Conservation (phyloP, 2,329 filamentous ascomycete genomes). For the Ceratocystis papillata region DNA sequence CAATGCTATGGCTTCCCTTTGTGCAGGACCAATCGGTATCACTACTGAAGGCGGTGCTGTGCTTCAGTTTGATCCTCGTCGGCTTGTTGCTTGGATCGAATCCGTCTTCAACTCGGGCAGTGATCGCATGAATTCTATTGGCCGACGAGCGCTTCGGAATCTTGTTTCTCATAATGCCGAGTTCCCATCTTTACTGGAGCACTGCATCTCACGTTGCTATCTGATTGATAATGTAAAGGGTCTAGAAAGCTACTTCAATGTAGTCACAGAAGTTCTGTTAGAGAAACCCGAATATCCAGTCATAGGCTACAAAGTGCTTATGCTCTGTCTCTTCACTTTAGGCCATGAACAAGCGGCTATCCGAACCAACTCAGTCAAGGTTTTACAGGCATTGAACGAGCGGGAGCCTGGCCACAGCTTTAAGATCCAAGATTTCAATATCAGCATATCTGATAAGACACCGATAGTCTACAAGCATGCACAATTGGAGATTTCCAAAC, state of each 20-base stretch:
- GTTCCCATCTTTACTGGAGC: constrained; percentile 71
- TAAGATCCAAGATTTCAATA: constrained; percentile 92
- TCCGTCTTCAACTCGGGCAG: constrained; percentile 87
- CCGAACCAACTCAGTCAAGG: constrained; percentile 71
- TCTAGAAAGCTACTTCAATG: constrained; percentile 88
- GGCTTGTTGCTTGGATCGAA: constrained; percentile 92
- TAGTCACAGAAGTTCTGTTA: constrained; percentile 76
- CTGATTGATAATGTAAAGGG: constrained; percentile 68
- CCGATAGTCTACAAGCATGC: constrained; percentile 96
- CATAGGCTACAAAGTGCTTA: constrained; percentile 83
- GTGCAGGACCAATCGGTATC: constrained; percentile 73
- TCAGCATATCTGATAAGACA: constrained; percentile 96
- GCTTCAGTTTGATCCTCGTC: constrained; percentile 80
- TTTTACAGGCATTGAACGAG: constrained; percentile 72
- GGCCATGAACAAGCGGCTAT: constrained; percentile 87
- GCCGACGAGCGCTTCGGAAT: constrained; percentile 77
- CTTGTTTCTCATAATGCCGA: constrained; percentile 84
- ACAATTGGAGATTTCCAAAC: constrained; percentile 90
- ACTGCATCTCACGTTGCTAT: constrained; percentile 88
- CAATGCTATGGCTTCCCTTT: constrained; percentile 90
- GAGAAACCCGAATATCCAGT: constrained; percentile 73
- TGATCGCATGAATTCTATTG: constrained; percentile 84
- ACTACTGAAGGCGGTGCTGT: constrained; percentile 79
- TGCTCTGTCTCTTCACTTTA: constrained; percentile 79
- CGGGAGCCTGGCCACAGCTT: constrained; percentile 65